A percentile compares a stretch with the other conserved stretches of the same genome.
Evolutionary conservation across 108 stramenopile species (phyloP).

Genomic region (Pseudonitzschia delicatissima): DNA sequence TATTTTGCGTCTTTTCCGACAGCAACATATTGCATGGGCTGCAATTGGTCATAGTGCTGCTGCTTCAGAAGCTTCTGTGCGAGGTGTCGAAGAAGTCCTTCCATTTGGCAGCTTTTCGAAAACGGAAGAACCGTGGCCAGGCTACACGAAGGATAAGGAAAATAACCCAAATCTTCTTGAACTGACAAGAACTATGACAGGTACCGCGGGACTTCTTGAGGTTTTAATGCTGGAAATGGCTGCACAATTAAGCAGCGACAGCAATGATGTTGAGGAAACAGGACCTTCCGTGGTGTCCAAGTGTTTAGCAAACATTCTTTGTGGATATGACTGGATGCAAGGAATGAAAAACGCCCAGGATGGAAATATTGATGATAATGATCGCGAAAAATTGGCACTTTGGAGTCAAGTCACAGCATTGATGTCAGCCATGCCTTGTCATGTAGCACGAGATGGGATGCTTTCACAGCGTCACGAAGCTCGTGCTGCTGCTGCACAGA

Average conservation of each 20-base stretch:
- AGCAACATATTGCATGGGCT: slow-evolving; percentile 84
- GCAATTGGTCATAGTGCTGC: slow-evolving; percentile 82
- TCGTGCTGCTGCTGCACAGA: slow-evolving; percentile 72
- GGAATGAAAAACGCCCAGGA: neutral
- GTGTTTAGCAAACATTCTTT: slow-evolving; percentile 64
- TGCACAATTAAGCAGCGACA: slow-evolving; percentile 20
- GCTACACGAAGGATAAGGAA: slow-evolving; percentile 52
- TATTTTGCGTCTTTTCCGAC: slow-evolving; percentile 68
- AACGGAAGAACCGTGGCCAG: slow-evolving; percentile 75
- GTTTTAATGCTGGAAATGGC: slow-evolving; percentile 45
- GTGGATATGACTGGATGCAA: slow-evolving; percentile 62
- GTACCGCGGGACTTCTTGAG: slow-evolving; percentile 69
- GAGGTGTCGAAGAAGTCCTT: slow-evolving; percentile 67
- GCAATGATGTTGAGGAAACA: slow-evolving; percentile 4
- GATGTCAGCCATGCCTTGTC: slow-evolving; percentile 71
- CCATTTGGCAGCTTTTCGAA: slow-evolving; percentile 75
- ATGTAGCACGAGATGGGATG: slow-evolving; percentile 79
- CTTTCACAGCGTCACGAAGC: slow-evolving; percentile 75
- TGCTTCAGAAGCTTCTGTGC: slow-evolving; percentile 66
- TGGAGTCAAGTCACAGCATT: slow-evolving; percentile 74
- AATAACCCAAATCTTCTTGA: slow-evolving; percentile 72
- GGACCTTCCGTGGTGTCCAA: slow-evolving; percentile 45
- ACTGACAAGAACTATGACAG: slow-evolving; percentile 64
- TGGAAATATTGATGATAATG: slow-evolving; percentile 20
- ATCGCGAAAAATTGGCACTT: slow-evolving; percentile 24